phyloP scores from a whole-genome alignment of 176 grass and related monocot genomes.

The Oryza glaberrima region DNA sequence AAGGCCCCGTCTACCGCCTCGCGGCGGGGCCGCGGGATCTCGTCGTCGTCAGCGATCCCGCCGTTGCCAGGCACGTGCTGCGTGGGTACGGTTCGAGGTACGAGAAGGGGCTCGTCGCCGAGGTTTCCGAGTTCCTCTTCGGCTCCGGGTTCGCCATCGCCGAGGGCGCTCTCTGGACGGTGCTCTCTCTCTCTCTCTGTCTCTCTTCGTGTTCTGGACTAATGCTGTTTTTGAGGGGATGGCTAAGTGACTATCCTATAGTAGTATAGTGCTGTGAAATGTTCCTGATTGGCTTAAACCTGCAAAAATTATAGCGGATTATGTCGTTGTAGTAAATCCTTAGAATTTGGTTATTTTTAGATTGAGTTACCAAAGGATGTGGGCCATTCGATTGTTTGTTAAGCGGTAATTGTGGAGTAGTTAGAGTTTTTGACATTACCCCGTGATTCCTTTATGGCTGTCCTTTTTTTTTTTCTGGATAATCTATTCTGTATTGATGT shows the following conservation, averaged over 20 bases:
- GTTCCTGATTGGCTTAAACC: background rate
- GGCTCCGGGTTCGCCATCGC: too few relatives aligned
- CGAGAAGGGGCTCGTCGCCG: constrained; percentile 91
- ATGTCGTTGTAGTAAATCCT: background rate
- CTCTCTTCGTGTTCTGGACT: background rate
- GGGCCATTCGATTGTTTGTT: background rate
- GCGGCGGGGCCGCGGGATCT: constrained; percentile 85
- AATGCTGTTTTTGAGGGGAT: background rate
- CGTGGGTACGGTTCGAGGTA: constrained; percentile 80
- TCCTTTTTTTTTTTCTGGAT: background rate
- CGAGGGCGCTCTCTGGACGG: too few relatives aligned
- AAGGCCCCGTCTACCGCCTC: constrained; percentile 86
- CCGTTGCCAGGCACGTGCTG: constrained; percentile 82
- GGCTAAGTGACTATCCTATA: background rate
- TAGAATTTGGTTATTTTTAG: background rate
- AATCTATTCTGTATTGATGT: background rate
- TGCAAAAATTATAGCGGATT: background rate
- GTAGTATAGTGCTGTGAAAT: background rate
- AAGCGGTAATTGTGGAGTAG: background rate
- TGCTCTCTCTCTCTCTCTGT: background rate
- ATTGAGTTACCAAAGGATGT: background rate
- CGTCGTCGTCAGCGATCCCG: constrained; percentile 87
- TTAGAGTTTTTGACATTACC: background rate
- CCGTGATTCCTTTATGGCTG: background rate
- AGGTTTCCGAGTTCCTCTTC: constrained; percentile 74